These are phyloP conservation scores for Eucalyptus sideroxylon DNA, from an alignment of 345 rosid genomes.

Conservation along the genomic window DNA sequence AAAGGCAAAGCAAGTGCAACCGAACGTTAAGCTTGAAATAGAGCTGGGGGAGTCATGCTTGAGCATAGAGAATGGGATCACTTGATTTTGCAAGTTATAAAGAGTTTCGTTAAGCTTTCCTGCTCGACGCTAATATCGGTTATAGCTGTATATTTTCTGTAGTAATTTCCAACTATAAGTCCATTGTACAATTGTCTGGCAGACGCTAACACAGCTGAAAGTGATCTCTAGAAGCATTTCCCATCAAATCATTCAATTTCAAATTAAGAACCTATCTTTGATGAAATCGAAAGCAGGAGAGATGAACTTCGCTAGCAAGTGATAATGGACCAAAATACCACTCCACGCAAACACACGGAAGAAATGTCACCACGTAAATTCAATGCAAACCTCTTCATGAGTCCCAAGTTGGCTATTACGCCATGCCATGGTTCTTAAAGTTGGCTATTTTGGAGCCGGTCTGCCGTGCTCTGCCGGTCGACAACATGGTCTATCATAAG, in stretches of 20 bases:
- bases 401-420: too few relatives aligned
- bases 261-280: neutral
- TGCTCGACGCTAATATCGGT: neutral
- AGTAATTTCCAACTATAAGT: neutral
- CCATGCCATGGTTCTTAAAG: too few relatives aligned
- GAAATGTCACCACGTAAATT: neutral
- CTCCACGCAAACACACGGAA: neutral
- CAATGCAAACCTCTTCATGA: neutral
- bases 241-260: too few relatives aligned
- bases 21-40: too few relatives aligned
- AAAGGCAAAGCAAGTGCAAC: too few relatives aligned
- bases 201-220: neutral
- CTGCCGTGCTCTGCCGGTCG: too few relatives aligned
- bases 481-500: too few relatives aligned
- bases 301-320: neutral
- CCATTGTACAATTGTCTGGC: neutral
- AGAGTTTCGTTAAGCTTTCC: neutral
- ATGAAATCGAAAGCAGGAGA: neutral
- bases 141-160: neutral
- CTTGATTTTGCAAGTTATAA: neutral
- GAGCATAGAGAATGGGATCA: too few relatives aligned
- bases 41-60: too few relatives aligned
- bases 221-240: too few relatives aligned
- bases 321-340: neutral
- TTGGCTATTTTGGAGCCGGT: too few relatives aligned